Evolutionary conservation across 148 eudicot genomes (phyloP).

Genomic region (Limonium bicolor): DNA sequence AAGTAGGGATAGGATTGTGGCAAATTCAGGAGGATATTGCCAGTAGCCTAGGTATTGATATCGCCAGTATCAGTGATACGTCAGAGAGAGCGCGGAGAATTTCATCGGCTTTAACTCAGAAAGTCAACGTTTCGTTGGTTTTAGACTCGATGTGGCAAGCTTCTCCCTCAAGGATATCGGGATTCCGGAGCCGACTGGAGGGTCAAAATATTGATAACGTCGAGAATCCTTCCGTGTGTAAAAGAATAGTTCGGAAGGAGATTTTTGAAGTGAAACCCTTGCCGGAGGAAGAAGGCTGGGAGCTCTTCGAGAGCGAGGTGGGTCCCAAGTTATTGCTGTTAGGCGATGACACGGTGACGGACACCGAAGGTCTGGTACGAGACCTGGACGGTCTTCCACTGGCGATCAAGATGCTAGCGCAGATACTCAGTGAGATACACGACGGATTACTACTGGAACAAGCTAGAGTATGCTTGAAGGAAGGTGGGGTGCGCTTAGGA

Average conservation of each 20-base stretch:
- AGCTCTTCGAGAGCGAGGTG: conserved; percentile 13
- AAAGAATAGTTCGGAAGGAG: conserved; percentile 5
- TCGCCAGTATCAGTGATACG: conserved; percentile 6
- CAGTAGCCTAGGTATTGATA: conserved; percentile 9
- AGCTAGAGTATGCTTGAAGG: conserved; percentile 16
- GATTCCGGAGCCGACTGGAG: conserved; percentile 14
- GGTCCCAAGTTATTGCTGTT: conserved; percentile 7
- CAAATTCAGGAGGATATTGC: conserved; percentile 21
- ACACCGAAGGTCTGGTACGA: conserved; percentile 1
- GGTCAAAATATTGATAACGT: conserved; percentile 18
- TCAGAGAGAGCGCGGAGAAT: conserved; percentile 11
- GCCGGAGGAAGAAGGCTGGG: conserved; percentile 14
- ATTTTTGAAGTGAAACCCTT: conserved; percentile 16
- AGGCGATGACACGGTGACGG: conserved; percentile 9
- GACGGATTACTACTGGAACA: conserved; percentile 6
- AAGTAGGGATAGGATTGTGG: conserved; percentile 13
- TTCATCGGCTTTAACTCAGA: conserved; percentile 5
- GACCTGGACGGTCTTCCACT: conserved; percentile 17
- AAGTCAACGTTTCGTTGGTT: conserved; percentile 13
- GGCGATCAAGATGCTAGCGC: conserved; percentile 12
- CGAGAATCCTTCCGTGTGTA: conserved; percentile 12
- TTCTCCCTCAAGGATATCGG: conserved; percentile 21
- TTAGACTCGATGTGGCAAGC: conserved; percentile 21
- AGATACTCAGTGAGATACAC: conserved; percentile 9
- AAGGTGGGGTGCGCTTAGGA: conserved; percentile 7